Percentiles rank a stretch among this genome's conserved stretches.
Conservation (phyloP, 192 early-diverging fungal genomes). For the Coemansia sp. region DNA sequence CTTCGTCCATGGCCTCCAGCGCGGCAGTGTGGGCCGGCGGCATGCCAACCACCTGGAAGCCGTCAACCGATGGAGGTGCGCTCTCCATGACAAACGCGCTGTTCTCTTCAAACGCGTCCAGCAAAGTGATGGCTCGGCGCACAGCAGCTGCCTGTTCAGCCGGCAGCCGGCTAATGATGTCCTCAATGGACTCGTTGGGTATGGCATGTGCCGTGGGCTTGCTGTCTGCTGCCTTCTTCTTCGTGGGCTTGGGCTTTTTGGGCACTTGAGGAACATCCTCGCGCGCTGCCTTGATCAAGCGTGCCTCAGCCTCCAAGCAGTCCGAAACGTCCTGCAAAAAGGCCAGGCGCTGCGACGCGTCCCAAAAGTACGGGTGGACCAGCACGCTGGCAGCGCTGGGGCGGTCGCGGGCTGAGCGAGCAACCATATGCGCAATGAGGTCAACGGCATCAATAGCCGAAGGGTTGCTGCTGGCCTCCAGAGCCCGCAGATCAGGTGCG, state of each 20-base stretch:
- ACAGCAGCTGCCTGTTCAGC: conserved; percentile 39
- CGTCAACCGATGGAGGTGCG: conserved; percentile 33
- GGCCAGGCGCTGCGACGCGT: conserved; percentile 71
- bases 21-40: conserved; percentile 24
- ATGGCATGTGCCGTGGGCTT: conserved; percentile 29
- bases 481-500: conserved; percentile 65
- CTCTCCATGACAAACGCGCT: conserved; percentile 47
- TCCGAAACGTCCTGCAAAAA: conserved; percentile 97
- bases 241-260: conserved; percentile 24
- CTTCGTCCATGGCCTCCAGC: conserved; percentile 26
- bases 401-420: conserved; percentile 70
- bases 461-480: conserved; percentile 63
- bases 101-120: conserved; percentile 44
- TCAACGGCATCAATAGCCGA: conserved; percentile 85
- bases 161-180: conserved; percentile 42
- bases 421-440: conserved; percentile 87
- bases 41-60: conserved; percentile 48
- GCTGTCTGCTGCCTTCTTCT: conserved; percentile 25
- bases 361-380: conserved; percentile 96
- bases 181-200: conserved; percentile 38
- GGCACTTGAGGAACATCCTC: conserved; percentile 31
- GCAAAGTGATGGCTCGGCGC: conserved; percentile 40
- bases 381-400: conserved; percentile 76
- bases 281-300: conserved; percentile 49
- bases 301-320: conserved; percentile 84